phyloP scores from a whole-genome alignment of 176 grass and related monocot genomes.

The Cocos nucifera region DNA sequence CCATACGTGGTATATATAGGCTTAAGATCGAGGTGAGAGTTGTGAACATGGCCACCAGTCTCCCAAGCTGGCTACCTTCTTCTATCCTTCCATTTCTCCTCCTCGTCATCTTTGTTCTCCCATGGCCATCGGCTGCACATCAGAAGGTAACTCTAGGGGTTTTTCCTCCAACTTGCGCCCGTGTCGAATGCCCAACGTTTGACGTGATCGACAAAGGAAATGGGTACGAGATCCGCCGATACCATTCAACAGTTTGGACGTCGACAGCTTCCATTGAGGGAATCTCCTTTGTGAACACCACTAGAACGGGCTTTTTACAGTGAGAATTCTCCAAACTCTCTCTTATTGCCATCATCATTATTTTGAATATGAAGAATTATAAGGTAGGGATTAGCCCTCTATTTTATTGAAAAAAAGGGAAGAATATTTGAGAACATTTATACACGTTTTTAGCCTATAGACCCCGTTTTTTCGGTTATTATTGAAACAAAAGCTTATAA shows the following conservation, averaged over 20 bases:
- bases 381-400: too few relatives aligned
- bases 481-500: not conserved
- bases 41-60: too few relatives aligned
- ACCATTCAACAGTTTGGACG: conserved; percentile 57
- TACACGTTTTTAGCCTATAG: too few relatives aligned
- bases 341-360: not conserved
- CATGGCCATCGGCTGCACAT: not conserved
- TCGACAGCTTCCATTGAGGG: conserved; percentile 74
- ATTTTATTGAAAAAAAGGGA: too few relatives aligned
- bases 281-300: conserved; percentile 85
- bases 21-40: too few relatives aligned
- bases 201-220: conserved; percentile 75
- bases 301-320: conserved; percentile 68
- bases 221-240: conserved; percentile 85
- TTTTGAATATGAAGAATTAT: too few relatives aligned
- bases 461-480: too few relatives aligned
- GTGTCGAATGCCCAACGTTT: conserved; percentile 93
- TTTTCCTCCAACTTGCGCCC: conserved; percentile 68
- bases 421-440: too few relatives aligned
- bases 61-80: too few relatives aligned
- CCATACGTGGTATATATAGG: too few relatives aligned
- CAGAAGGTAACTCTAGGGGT: not conserved
- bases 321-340: conserved; percentile 16
- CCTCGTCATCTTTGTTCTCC: conserved; percentile 8
- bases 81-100: not conserved